Conservation (phyloP, 2,329 filamentous ascomycete genomes). For the Blumeria hordei region DNA sequence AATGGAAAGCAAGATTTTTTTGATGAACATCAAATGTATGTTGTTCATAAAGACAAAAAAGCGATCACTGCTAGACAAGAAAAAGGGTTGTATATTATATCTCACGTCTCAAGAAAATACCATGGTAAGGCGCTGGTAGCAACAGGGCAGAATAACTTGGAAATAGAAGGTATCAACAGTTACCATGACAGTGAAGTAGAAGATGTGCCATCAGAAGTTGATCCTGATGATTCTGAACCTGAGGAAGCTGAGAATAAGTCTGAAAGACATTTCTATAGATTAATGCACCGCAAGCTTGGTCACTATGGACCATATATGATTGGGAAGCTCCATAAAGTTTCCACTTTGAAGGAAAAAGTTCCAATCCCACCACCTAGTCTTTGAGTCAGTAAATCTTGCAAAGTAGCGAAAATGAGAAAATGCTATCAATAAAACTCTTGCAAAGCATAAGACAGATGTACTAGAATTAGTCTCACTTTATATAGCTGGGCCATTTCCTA, state of each 20-base stretch:
- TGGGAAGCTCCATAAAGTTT: not conserved
- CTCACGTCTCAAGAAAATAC: not conserved
- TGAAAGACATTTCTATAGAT: not conserved
- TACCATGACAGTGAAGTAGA: not conserved
- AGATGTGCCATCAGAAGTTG: not conserved
- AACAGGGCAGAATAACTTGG: not conserved
- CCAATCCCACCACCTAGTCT: not conserved
- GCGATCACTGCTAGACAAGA: not conserved
- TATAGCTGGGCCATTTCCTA: not conserved
- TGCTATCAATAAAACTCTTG: not conserved
- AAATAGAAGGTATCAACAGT: not conserved
- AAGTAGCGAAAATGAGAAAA: not conserved
- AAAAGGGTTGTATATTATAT: not conserved
- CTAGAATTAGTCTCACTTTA: not conserved
- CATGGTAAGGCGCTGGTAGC: not conserved
- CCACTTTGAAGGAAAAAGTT: not conserved
- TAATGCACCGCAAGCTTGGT: not conserved
- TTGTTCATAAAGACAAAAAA: not conserved
- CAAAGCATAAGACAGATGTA: not conserved
- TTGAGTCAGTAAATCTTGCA: not conserved
- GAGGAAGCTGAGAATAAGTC: not conserved
- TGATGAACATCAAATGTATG: not conserved
- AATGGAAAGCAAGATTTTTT: not conserved
- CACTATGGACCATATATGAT: not conserved
- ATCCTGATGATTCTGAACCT: not conserved